These are phyloP conservation scores for Ceriops zippeliana DNA, from an alignment of 345 rosid genomes.

Conservation along the genomic window DNA sequence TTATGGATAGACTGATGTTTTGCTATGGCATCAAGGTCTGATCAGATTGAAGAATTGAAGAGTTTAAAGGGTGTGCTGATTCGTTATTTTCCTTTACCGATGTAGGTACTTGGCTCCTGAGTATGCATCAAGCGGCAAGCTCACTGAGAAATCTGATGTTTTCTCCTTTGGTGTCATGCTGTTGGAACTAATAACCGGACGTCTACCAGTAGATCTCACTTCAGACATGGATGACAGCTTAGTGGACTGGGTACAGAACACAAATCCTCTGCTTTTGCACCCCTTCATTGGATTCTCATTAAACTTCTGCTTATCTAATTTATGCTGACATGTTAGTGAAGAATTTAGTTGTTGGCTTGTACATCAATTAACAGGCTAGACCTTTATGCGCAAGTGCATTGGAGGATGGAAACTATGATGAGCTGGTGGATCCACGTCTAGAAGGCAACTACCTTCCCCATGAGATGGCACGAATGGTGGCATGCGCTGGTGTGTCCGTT, in stretches of 20 bases:
- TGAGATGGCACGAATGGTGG: slow-evolving; percentile 70
- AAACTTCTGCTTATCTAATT: neutral
- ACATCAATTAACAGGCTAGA: slow-evolving; percentile 54
- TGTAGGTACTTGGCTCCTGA: slow-evolving; percentile 90
- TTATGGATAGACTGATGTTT: neutral
- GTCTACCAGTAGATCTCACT: slow-evolving; percentile 54
- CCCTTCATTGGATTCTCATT: neutral
- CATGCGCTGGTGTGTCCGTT: slow-evolving; percentile 71
- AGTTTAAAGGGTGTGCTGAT: neutral
- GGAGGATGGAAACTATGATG: slow-evolving; percentile 48
- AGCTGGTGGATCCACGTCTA: slow-evolving; percentile 64
- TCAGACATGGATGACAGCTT: slow-evolving; percentile 75
- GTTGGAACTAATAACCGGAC: slow-evolving; percentile 77
- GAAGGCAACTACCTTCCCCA: slow-evolving; percentile 43
- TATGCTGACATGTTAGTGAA: neutral
- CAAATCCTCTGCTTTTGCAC: neutral
- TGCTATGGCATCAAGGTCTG: too few relatives aligned
- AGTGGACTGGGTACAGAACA: slow-evolving; percentile 70
- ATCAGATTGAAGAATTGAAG: neutral
- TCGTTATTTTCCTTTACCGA: neutral
- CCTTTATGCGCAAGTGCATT: slow-evolving; percentile 49
- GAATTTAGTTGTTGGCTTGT: slow-evolving; percentile 8
- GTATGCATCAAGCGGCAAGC: slow-evolving; percentile 85
- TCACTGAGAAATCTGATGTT: slow-evolving; percentile 88
- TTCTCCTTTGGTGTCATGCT: slow-evolving; percentile 88